Evolutionary conservation across 2,329 filamentous ascomycete species (phyloP).

Genomic region (Colletotrichum tabaci): DNA sequence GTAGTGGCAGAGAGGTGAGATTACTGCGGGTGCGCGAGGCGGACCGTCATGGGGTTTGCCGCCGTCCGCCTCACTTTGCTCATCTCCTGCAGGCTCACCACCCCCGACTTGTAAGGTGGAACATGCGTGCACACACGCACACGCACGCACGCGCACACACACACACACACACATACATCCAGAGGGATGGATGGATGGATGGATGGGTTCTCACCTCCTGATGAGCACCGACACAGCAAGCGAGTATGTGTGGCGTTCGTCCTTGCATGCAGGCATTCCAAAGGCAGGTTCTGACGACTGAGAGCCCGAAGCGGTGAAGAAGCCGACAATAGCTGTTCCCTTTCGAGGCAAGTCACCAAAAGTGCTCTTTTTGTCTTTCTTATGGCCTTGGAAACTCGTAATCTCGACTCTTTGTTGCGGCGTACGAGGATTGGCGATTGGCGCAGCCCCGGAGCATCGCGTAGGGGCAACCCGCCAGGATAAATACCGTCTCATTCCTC

Average conservation of each 20-base stretch:
- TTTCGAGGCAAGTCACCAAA: constrained; percentile 30
- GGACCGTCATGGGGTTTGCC: constrained; percentile 32
- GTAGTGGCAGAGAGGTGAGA: constrained; percentile 21
- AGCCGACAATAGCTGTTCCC: constrained; percentile 24
- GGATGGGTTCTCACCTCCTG: constrained; percentile 29
- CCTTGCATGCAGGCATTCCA: constrained; percentile 34
- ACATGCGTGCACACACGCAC: constrained; percentile 10
- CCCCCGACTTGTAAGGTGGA: constrained; percentile 32
- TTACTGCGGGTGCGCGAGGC: constrained; percentile 36
- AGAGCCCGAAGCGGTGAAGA: constrained; percentile 39
- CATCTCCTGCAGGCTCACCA: constrained; percentile 41
- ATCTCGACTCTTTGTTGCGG: constrained; percentile 23
- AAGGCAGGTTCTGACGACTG: constrained; percentile 38
- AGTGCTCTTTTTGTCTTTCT: constrained; percentile 34
- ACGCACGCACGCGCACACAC: constrained; percentile 9
- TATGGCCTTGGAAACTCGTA: constrained; percentile 37
- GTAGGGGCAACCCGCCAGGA: constrained; percentile 18
- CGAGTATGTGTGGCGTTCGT: constrained; percentile 39
- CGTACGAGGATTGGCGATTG: constrained; percentile 20
- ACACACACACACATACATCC: constrained; percentile 8
- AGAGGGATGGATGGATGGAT: neutral
- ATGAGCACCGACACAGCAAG: constrained; percentile 28
- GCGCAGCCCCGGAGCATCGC: constrained; percentile 21
- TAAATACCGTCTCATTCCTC: constrained; percentile 42
- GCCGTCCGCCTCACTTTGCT: constrained; percentile 43